Percentiles rank a stretch among this genome's conserved stretches.
Conservation (phyloP, 140 eudicot genomes). For the Erigeron philadelphicus region DNA sequence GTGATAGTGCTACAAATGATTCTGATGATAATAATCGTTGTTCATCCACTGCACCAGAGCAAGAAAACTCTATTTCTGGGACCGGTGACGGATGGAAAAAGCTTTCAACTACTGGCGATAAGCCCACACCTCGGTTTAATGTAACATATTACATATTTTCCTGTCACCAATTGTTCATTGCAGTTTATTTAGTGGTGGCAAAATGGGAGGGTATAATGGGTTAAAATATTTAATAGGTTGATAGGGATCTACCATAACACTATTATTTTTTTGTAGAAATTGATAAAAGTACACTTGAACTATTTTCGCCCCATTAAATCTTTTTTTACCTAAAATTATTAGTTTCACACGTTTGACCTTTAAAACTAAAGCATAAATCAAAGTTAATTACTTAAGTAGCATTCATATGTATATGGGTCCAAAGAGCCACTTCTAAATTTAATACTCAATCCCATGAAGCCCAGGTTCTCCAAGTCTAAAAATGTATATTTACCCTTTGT, state of each 20-base stretch:
- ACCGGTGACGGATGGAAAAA: constrained; percentile 74
- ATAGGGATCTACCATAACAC: background rate
- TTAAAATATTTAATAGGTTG: background rate
- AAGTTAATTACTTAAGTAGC: background rate
- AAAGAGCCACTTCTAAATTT: constrained; percentile 1
- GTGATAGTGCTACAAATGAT: constrained; percentile 41
- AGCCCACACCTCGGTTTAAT: constrained; percentile 84
- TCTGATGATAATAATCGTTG: constrained; percentile 50
- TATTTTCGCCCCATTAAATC: background rate
- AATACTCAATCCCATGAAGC: background rate
- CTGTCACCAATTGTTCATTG: background rate
- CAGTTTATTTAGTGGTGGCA: background rate
- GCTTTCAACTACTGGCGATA: constrained; percentile 70
- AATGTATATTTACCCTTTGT: constrained; percentile 20
- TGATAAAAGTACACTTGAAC: background rate
- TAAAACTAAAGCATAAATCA: background rate
- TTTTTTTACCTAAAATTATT: background rate
- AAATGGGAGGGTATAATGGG: constrained; percentile 1
- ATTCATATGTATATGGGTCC: constrained; percentile 1
- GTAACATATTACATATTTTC: constrained; percentile 40
- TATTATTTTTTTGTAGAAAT: too few species aligned
- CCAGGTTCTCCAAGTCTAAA: background rate
- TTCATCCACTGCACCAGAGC: constrained; percentile 50
- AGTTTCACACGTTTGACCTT: background rate
- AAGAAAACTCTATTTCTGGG: constrained; percentile 50